These are phyloP conservation scores for Heteromeles arbutifolia DNA, from an alignment of 306 rosid genomes.

Conservation along the genomic window DNA sequence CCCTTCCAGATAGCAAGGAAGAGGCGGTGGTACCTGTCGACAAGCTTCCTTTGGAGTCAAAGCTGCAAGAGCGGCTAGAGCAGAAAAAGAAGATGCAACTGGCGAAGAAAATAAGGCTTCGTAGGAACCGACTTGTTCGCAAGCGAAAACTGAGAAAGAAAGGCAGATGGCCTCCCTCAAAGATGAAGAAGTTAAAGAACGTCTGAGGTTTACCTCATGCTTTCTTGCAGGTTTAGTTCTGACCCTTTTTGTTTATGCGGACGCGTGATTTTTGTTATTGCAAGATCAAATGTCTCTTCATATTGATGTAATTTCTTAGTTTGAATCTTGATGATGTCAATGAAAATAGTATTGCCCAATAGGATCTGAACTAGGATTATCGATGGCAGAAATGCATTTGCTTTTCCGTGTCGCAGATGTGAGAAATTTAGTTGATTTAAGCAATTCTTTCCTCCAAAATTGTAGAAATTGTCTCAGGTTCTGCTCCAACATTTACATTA, in stretches of 20 bases:
- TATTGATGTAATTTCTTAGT: conserved; percentile 16
- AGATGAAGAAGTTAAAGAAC: conserved; percentile 82
- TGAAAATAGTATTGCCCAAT: background rate
- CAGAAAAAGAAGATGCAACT: conserved; percentile 70
- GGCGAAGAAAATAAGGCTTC: conserved; percentile 79
- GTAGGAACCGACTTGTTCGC: conserved; percentile 67
- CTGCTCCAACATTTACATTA: background rate
- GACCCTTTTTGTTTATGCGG: conserved; percentile 11
- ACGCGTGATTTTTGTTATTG: conserved; percentile 6
- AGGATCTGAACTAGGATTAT: background rate
- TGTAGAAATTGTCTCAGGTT: background rate
- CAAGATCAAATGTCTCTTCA: background rate
- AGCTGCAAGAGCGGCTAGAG: conserved; percentile 63
- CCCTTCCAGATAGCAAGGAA: conserved; percentile 30
- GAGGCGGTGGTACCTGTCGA: conserved; percentile 43
- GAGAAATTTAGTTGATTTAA: background rate
- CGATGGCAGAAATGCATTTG: background rate
- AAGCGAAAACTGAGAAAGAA: conserved; percentile 84
- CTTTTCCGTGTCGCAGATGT: background rate
- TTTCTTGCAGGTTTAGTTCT: conserved; percentile 39
- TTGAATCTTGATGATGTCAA: conserved; percentile 3
- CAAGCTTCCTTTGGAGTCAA: conserved; percentile 82
- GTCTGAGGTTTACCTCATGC: conserved; percentile 40
- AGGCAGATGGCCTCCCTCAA: conserved; percentile 95
- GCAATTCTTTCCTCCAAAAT: background rate